Percentiles rank a stretch among this genome's conserved stretches.
phyloP scores from a whole-genome alignment of 257 asterid genomes.

The Solanum pinnatisectum region DNA sequence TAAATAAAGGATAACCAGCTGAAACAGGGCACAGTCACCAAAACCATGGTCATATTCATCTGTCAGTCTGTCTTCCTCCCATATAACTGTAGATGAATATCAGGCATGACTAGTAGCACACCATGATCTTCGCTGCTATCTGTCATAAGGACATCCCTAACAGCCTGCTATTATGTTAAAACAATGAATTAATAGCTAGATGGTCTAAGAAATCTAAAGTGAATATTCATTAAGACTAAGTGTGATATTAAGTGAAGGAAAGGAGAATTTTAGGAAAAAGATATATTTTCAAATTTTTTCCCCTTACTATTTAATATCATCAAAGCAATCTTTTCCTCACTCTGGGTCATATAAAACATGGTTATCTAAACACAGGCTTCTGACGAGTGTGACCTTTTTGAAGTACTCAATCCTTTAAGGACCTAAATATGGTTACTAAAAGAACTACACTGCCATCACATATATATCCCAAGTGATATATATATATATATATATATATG shows the following conservation, averaged over 20 bases:
- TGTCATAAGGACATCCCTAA: background rate
- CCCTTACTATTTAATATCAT: background rate
- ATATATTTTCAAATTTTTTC: background rate
- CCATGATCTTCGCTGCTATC: background rate
- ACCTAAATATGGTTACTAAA: background rate
- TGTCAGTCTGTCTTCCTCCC: background rate
- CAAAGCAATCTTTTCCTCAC: background rate
- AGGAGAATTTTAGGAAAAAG: background rate
- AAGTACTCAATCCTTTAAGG: background rate
- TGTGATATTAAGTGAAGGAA: background rate
- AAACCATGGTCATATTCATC: background rate
- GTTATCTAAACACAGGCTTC: background rate
- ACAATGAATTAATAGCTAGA: background rate
- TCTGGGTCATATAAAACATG: background rate
- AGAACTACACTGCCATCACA: background rate
- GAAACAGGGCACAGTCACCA: background rate
- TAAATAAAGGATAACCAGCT: background rate
- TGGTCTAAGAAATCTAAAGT: background rate
- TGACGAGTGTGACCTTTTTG: background rate
- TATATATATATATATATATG: too few relatives aligned
- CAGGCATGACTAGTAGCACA: background rate
- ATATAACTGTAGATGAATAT: background rate
- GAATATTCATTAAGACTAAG: background rate
- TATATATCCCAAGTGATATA: background rate
- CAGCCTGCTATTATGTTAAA: background rate